A percentile compares a stretch with the other conserved stretches of the same genome.
These are phyloP conservation scores for Salvia sclarea DNA, from an alignment of 305 asterid genomes.

Conservation along the genomic window DNA sequence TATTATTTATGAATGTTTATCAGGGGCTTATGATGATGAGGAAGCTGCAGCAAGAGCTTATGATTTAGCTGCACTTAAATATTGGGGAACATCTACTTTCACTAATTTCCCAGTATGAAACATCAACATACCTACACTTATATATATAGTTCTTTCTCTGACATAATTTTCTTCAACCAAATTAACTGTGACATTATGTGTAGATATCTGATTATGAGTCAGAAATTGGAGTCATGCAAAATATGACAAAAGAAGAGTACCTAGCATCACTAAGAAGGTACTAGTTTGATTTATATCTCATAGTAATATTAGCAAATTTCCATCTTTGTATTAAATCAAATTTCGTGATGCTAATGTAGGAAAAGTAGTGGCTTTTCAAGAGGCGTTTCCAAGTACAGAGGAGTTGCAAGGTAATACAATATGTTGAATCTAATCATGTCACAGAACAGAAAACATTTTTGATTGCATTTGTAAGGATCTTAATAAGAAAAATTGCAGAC, in stretches of 20 bases:
- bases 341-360: constrained; percentile 35
- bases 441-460: neutral
- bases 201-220: constrained; percentile 67
- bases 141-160: neutral
- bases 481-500: constrained; percentile 46
- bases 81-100: constrained; percentile 70
- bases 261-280: constrained; percentile 80
- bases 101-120: constrained; percentile 68
- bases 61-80: constrained; percentile 76
- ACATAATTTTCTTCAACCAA: neutral
- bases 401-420: constrained; percentile 71
- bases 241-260: constrained; percentile 74
- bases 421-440: neutral
- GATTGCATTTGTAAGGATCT: constrained; percentile 11
- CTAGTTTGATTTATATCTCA: neutral
- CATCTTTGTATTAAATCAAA: too few relatives aligned
- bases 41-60: constrained; percentile 82
- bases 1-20: constrained; percentile 8
- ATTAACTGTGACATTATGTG: constrained; percentile 2
- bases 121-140: neutral
- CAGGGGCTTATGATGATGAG: constrained; percentile 73
- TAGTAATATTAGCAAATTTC: neutral
- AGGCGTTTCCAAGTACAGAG: constrained; percentile 87
- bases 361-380: constrained; percentile 80
- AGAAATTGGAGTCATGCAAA: constrained; percentile 68